A percentile compares a stretch with the other conserved stretches of the same genome.
Evolutionary conservation across 2,329 filamentous ascomycete genomes (phyloP).

Genomic region (Fusarium pseudocircinatum): DNA sequence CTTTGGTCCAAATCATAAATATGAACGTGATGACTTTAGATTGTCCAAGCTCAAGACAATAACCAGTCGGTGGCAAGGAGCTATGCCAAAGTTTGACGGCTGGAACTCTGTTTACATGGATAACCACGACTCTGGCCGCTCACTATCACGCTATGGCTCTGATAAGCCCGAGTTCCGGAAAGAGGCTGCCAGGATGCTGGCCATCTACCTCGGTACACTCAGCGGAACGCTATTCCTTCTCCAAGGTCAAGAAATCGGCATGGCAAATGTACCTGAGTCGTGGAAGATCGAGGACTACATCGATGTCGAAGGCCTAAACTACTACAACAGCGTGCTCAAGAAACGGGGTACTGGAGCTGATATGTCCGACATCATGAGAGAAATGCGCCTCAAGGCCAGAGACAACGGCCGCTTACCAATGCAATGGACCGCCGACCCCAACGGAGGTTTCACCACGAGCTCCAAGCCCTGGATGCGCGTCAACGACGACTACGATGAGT

Average conservation of each 20-base stretch:
- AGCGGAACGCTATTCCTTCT: slow-evolving; percentile 60
- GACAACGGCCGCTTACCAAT: slow-evolving; percentile 43
- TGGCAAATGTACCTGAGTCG: slow-evolving; percentile 55
- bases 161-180: slow-evolving; percentile 51
- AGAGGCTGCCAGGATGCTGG: slow-evolving; percentile 58
- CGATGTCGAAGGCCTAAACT: slow-evolving; percentile 56
- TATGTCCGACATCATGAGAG: slow-evolving; percentile 51
- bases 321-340: slow-evolving; percentile 43
- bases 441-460: slow-evolving; percentile 55
- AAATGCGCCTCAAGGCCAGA: slow-evolving; percentile 49
- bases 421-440: slow-evolving; percentile 61
- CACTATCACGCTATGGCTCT: slow-evolving; percentile 58
- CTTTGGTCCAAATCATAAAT: slow-evolving; percentile 46
- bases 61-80: slow-evolving; percentile 50
- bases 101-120: slow-evolving; percentile 65
- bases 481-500: slow-evolving; percentile 35
- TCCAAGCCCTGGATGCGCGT: slow-evolving; percentile 44
- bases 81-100: slow-evolving; percentile 50
- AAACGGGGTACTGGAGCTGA: slow-evolving; percentile 36
- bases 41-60: slow-evolving; percentile 49
- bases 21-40: slow-evolving; percentile 55
- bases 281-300: slow-evolving; percentile 56
- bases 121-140: slow-evolving; percentile 65
- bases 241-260: slow-evolving; percentile 63
- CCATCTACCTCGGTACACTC: slow-evolving; percentile 51